Evolutionary conservation across 805 yeast genomes (phyloP).

Genomic region (Starmerella riodocensis): DNA sequence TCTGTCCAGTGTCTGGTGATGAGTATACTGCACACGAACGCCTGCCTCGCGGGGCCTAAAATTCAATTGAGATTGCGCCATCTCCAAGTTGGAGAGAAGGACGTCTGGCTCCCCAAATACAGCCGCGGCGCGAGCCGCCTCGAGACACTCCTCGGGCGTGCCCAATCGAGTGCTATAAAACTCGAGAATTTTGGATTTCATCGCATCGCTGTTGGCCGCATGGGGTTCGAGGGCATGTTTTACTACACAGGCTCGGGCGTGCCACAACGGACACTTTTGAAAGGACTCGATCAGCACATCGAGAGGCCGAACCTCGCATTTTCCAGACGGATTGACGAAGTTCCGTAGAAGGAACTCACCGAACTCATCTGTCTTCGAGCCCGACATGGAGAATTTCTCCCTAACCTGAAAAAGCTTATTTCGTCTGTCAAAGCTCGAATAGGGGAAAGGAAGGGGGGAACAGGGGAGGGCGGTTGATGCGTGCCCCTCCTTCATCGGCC

Average conservation of each 20-base stretch:
- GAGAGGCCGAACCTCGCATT: background rate
- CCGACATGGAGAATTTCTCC: too few relatives aligned
- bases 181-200: background rate
- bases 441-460: too few relatives aligned
- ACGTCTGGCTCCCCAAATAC: constrained; percentile 25
- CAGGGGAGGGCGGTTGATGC: too few relatives aligned
- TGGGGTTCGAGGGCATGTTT: constrained; percentile 25
- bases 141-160: too few relatives aligned
- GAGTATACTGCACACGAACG: constrained; percentile 4
- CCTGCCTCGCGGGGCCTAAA: constrained; percentile 5
- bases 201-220: too few relatives aligned
- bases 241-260: constrained; percentile 26
- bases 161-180: too few relatives aligned
- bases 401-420: too few relatives aligned
- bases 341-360: background rate
- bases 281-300: background rate
- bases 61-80: constrained; percentile 9
- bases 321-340: background rate
- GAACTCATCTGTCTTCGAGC: background rate
- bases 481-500: too few relatives aligned
- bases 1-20: constrained; percentile 3
- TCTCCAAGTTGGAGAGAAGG: constrained; percentile 19
- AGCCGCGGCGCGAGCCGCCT: constrained; percentile 41
- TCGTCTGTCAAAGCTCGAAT: too few relatives aligned
- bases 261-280: constrained; percentile 22